Percentiles rank a stretch among this genome's conserved stretches.
Evolutionary conservation across 2,329 filamentous ascomycete genomes (phyloP).

Genomic region (Pyrenophora seminiperda): DNA sequence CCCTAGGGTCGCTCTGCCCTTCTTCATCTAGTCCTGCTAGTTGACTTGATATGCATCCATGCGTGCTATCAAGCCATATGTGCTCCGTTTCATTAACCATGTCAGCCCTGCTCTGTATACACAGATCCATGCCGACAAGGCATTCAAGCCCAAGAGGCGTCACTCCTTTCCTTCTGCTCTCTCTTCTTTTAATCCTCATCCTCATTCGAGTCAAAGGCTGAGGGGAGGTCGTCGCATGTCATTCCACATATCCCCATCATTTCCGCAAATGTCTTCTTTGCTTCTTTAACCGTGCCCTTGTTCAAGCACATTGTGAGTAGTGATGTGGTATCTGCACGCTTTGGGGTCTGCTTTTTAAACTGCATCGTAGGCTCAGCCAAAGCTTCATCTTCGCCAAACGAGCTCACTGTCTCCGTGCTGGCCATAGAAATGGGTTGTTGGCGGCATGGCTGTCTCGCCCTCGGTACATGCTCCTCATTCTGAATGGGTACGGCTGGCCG

Average conservation of each 20-base stretch:
- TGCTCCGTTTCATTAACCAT: no score
- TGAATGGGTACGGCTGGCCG: constrained; percentile 14
- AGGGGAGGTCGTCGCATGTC: constrained; percentile 26
- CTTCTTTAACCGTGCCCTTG: constrained; percentile 5
- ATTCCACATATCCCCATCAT: constrained; percentile 10
- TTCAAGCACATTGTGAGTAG: constrained; percentile 25
- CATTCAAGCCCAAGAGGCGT: no score
- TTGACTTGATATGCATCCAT: no score
- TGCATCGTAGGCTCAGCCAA: constrained; percentile 12
- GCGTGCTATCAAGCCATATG: no score
- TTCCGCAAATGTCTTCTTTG: constrained; percentile 10
- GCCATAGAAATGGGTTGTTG: constrained; percentile 10
- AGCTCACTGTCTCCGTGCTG: constrained; percentile 2
- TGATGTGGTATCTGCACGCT: constrained; percentile 24
- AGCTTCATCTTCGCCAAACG: constrained; percentile 1
- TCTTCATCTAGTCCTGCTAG: no score
- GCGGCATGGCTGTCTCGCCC: constrained; percentile 5
- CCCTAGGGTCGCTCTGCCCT: no score
- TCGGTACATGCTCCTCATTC: neutral
- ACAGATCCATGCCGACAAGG: no score
- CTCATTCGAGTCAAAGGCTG: constrained; percentile 32
- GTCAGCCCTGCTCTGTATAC: no score
- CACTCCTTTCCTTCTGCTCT: neutral
- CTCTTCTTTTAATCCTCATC: constrained; percentile 14
- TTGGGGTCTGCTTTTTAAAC: constrained; percentile 22